Evolutionary conservation across 1,284 basidiomycete species (phyloP).

Genomic region (Bothia castanella): DNA sequence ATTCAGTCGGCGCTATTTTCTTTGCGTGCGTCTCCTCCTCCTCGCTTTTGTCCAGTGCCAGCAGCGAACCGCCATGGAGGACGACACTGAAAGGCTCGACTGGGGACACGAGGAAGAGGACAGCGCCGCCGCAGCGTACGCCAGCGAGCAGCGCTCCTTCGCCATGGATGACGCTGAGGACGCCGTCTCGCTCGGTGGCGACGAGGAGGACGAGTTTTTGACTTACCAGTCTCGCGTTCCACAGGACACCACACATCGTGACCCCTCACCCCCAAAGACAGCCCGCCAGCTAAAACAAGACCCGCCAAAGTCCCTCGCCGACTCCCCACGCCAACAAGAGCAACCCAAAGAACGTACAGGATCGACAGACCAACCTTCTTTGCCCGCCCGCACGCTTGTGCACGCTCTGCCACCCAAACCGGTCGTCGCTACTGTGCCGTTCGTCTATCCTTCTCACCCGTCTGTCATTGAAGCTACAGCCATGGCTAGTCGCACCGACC

Average conservation of each 20-base stretch:
- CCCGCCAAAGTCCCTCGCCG: not conserved
- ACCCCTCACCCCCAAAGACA: conserved; percentile 19
- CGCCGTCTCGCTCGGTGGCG: conserved; percentile 67
- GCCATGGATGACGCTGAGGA: conserved; percentile 57
- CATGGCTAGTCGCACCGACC: conserved; percentile 46
- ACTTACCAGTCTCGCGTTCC: conserved; percentile 33
- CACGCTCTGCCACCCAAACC: conserved; percentile 76
- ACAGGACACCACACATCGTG: conserved; percentile 17
- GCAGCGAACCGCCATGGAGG: conserved; percentile 48
- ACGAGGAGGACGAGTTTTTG: conserved; percentile 56
- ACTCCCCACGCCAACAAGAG: conserved; percentile 23
- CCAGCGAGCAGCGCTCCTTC: conserved; percentile 25
- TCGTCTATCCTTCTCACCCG: conserved; percentile 52
- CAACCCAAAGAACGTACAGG: conserved; percentile 20
- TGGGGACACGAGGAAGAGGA: conserved; percentile 75
- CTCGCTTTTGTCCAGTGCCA: conserved; percentile 8
- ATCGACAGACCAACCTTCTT: conserved; percentile 29
- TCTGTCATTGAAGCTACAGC: conserved; percentile 56
- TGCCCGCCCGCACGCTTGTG: conserved; percentile 36
- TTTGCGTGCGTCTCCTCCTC: conserved; percentile 16
- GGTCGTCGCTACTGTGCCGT: conserved; percentile 48
- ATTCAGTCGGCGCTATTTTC: conserved; percentile 26
- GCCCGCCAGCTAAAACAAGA: conserved; percentile 19
- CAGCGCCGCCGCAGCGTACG: conserved; percentile 29
- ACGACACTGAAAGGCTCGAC: conserved; percentile 66